Base-by-base conservation (phyloP, 2,329 filamentous ascomycete genomes). In the Trichophyton mentagrophytes region DNA sequence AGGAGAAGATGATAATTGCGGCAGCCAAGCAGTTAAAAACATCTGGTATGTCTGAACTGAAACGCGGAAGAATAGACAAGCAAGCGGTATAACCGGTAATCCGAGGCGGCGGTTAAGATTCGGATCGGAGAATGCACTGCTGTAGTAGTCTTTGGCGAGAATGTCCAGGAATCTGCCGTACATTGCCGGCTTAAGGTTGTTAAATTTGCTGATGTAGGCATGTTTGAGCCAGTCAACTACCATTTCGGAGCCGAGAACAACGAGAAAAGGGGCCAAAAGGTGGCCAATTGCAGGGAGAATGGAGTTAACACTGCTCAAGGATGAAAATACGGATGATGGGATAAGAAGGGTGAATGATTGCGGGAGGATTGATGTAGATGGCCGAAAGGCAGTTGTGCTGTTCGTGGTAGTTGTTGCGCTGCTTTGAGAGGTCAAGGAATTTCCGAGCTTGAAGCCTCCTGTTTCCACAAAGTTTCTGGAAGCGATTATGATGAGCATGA, bases 161-260 rank as follows among this genome's bases (percentile, higher is more conserved):
- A 99, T 89, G 69, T 99, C 95, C 15, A 97, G 81, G 70, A 93
- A 96, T 25, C 90, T 85, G 59, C 85, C 83, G 72, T 99, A 99
- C 61, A 99, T 88, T 5, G 82, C 84, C 2, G 93, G 93, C 65
- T 93, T 92, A 66, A 91, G 90, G 67, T 95, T 96, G 79, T 99
- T 99, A 78, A 99, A 99, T 71, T 99, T 99, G 71, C 86, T 91
- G 71, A 99, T 95, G 71, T 97, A 99, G 22, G 90, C 90, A 70
- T 99, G 95, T 73, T 99, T 99, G 72, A 96, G 83, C 83, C 89
- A 91, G 74, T 99, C 93, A 1, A 99, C 93, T 7, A 96, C 77
- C 86, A 96, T 96, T 75, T 99, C 93, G 64, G 90, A 96, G 1
- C 91, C 92, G 5, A 99, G 82, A 0, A 99, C 95, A 6, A 99